Evolutionary conservation across 2,329 filamentous ascomycete genomes (phyloP).

Genomic region (Neonectria faginata): DNA sequence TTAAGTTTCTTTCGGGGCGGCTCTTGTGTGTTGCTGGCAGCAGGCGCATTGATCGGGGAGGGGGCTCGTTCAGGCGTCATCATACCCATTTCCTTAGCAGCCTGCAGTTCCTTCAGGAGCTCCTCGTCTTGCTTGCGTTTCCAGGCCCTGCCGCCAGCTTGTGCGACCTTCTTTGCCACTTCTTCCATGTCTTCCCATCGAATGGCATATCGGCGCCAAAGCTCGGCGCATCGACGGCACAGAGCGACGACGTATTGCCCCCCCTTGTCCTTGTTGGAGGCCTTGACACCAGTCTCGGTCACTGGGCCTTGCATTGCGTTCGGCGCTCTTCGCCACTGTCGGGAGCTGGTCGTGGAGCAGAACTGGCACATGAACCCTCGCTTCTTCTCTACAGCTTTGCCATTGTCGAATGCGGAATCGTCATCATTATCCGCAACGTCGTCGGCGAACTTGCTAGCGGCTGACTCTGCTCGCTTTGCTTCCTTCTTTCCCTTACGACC

Average conservation of each 20-base stretch:
- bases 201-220: conserved; percentile 96
- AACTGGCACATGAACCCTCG: conserved; percentile 94
- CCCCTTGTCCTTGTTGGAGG: conserved; percentile 80
- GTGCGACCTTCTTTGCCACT: conserved; percentile 85
- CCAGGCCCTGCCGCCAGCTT: conserved; percentile 83
- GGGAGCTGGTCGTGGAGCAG: conserved; percentile 81
- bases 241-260: conserved; percentile 82
- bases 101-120: conserved; percentile 77
- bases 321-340: conserved; percentile 93
- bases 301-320: conserved; percentile 78
- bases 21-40: conserved; percentile 54
- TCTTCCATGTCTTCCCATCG: conserved; percentile 96
- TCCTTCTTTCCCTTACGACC: conserved; percentile 93
- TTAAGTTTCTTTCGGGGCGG: conserved; percentile 76
- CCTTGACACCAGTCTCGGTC: conserved; percentile 67
- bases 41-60: conserved; percentile 46
- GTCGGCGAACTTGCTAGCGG: conserved; percentile 82
- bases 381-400: conserved; percentile 84
- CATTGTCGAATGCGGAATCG: conserved; percentile 94
- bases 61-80: conserved; percentile 58
- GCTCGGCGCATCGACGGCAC: conserved; percentile 88
- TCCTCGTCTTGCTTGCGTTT: conserved; percentile 94
- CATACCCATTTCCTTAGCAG: conserved; percentile 70
- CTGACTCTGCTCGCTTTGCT: conserved; percentile 77
- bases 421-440: conserved; percentile 93